Evolutionary conservation across 2,329 filamentous ascomycete genomes (phyloP).

Genomic region (Ascochyta pisi): DNA sequence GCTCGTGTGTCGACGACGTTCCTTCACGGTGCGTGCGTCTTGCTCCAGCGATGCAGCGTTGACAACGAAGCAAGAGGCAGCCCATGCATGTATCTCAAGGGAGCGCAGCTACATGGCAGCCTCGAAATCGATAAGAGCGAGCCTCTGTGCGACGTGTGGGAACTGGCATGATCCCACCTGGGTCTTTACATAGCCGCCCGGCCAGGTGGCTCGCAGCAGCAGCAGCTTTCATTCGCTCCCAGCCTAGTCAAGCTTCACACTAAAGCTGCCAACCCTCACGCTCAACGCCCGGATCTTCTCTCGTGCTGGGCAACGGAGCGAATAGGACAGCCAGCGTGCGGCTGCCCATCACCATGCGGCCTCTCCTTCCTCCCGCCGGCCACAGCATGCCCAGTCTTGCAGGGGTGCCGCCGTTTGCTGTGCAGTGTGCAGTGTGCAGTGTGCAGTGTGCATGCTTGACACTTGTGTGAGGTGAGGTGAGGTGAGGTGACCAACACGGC

Average conservation of each 20-base stretch:
- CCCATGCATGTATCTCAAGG: background rate
- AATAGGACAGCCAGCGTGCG: constrained; percentile 20
- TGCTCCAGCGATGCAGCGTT: background rate
- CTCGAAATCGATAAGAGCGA: constrained; percentile 11
- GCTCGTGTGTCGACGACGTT: background rate
- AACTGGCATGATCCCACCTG: constrained; percentile 14
- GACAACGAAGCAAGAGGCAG: background rate
- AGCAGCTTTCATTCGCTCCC: constrained; percentile 28
- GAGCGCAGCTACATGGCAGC: constrained; percentile 1
- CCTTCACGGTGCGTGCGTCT: background rate
- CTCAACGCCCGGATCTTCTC: constrained; percentile 24
- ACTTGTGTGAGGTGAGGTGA: constrained; percentile 7
- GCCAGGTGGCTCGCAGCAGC: background rate
- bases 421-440: background rate
- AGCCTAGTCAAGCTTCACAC: constrained; percentile 26
- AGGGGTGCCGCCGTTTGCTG: constrained; percentile 13
- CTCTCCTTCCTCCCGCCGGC: constrained; percentile 17
- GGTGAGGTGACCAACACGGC: constrained; percentile 27
- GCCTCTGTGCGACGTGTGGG: constrained; percentile 5
- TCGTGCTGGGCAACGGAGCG: constrained; percentile 24
- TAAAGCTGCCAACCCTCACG: constrained; percentile 22
- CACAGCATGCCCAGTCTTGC: constrained; percentile 20
- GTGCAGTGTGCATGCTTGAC: constrained; percentile 9
- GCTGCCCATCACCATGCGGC: constrained; percentile 23
- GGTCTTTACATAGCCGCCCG: constrained; percentile 19